Evolutionary conservation across 495 filamentous ascomycete species (phyloP).

Genomic region (Penicillium samsonianum): DNA sequence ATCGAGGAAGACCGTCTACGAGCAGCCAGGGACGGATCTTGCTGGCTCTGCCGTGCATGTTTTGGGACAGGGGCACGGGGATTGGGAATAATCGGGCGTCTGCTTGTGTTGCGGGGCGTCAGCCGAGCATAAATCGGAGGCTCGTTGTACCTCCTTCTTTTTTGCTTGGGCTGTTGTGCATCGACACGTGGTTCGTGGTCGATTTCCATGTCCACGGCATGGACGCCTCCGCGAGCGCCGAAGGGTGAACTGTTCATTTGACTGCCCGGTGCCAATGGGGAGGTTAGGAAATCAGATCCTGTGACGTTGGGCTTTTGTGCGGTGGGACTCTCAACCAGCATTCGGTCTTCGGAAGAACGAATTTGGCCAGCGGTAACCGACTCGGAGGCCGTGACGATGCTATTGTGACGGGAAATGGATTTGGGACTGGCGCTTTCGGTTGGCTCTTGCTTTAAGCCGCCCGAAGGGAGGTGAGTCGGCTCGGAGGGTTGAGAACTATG

Average conservation of each 20-base stretch:
- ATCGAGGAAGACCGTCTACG: constrained; percentile 31
- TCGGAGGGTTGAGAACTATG: constrained; percentile 37
- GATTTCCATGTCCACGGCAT: constrained; percentile 31
- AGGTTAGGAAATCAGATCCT: constrained; percentile 20
- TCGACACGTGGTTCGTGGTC: constrained; percentile 26
- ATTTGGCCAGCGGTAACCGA: constrained; percentile 10
- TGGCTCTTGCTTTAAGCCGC: constrained; percentile 38
- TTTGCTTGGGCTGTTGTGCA: constrained; percentile 35
- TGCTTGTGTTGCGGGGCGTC: constrained; percentile 38
- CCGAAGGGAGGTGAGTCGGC: constrained; percentile 24
- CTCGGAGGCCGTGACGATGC: constrained; percentile 22
- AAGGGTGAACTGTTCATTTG: constrained; percentile 40
- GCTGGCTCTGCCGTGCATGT: constrained; percentile 27
- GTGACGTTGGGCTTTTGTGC: constrained; percentile 15
- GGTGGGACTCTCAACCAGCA: constrained; percentile 32
- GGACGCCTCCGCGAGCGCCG: constrained; percentile 13
- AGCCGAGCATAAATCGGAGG: constrained; percentile 51
- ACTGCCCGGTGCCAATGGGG: constrained; percentile 21
- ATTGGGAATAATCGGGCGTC: constrained; percentile 41
- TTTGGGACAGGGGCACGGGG: constrained; percentile 40
- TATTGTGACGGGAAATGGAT: constrained; percentile 39
- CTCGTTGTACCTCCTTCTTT: constrained; percentile 45
- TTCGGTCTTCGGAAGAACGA: constrained; percentile 32
- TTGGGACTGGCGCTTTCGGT: constrained; percentile 50
- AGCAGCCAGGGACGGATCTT: constrained; percentile 27